Evolutionary conservation across 352 stramenopile genomes (phyloP), one percentile per base, ranked within the genome.

Genomic region (Peronospora belbahrii): DNA sequence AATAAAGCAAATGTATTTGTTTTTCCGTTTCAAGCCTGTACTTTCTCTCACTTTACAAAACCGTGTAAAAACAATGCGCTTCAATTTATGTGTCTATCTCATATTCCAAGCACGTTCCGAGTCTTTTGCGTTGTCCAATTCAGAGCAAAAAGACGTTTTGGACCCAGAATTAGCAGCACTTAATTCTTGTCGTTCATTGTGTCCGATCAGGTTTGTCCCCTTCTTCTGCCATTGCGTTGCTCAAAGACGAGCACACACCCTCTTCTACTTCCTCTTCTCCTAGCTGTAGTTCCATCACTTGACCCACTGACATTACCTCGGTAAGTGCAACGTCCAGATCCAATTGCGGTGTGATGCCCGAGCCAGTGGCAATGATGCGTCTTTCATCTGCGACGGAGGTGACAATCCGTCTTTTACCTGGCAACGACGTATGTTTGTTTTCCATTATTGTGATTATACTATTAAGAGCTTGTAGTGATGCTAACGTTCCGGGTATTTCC

Each of bases 351-450:
- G 53, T 55, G 23, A 59, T 62, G 58, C 51, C 56, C 19, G 30
- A 60, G 41, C 51, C 56, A 24, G 18, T 17, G 2, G 14, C 23
- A 2, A 50, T 61, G 40, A 35, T 42, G 48, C 74, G 73, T 25
- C 55, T 88, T 19, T 83, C 74, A 15, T 62, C 63, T 1, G 42
- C 67, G 4, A 60, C 43, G 6, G 77, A 88, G 43, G 59, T 74
- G 22, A 65, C 61, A 33, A 74, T 88, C 32, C 74, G 77, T 32
- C 50, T 85, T 11, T 56, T 88, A 13, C 77, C 77, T 0, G 78
- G 78, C 48, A 89, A 89, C 47, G 78, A 89, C 43, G 77, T 88
- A 67, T 62, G 72, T 62, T 28, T 11, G 28, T 14, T 19, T 13
- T 13, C 17, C 4, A 27, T 7, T 27, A n/a, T n/a, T n/a, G n/a